phyloP scores from a whole-genome alignment of 176 grass and related monocot species.

The Thinopyrum elongatum region DNA sequence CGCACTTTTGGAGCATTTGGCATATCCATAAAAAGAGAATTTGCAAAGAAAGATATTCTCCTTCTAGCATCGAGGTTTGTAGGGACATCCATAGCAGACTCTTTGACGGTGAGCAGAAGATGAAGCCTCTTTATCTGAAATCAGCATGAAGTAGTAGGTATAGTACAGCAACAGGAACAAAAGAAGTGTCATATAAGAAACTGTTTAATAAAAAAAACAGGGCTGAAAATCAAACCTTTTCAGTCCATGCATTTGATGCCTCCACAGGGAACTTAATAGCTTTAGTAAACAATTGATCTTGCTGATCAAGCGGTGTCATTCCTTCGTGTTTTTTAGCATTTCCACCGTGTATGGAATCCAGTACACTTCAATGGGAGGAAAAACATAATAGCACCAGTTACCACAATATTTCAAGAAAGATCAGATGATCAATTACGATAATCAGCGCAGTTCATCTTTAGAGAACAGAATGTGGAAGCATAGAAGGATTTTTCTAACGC shows the following conservation, averaged over 20 bases:
- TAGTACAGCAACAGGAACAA: slow-evolving; percentile 20
- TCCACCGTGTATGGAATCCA: slow-evolving; percentile 69
- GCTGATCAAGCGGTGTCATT: slow-evolving; percentile 86
- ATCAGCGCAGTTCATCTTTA: neutral
- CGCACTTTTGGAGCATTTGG: slow-evolving; percentile 94
- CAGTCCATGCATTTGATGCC: slow-evolving; percentile 82
- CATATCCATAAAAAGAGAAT: slow-evolving; percentile 99
- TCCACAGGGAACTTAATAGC: slow-evolving; percentile 88
- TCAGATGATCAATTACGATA: neutral
- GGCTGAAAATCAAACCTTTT: slow-evolving; percentile 63
- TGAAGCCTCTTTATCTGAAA: slow-evolving; percentile 95
- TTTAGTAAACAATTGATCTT: slow-evolving; percentile 80
- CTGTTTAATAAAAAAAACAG: neutral
- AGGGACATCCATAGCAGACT: slow-evolving; percentile 99
- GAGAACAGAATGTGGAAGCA: neutral
- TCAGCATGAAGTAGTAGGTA: neutral
- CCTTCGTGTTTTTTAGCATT: slow-evolving; percentile 52
- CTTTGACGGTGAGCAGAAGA: slow-evolving; percentile 88
- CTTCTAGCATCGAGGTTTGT: slow-evolving; percentile 92
- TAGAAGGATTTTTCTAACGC: neutral
- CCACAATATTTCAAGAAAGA: neutral
- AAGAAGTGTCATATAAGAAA: neutral
- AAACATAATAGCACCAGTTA: slow-evolving; percentile 8
- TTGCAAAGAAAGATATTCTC: slow-evolving; percentile 95
- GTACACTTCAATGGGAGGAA: slow-evolving; percentile 41